Percentiles rank a stretch among this genome's conserved stretches.
Conservation (phyloP, 257 asterid species). For the Lithospermum erythrorhizon region DNA sequence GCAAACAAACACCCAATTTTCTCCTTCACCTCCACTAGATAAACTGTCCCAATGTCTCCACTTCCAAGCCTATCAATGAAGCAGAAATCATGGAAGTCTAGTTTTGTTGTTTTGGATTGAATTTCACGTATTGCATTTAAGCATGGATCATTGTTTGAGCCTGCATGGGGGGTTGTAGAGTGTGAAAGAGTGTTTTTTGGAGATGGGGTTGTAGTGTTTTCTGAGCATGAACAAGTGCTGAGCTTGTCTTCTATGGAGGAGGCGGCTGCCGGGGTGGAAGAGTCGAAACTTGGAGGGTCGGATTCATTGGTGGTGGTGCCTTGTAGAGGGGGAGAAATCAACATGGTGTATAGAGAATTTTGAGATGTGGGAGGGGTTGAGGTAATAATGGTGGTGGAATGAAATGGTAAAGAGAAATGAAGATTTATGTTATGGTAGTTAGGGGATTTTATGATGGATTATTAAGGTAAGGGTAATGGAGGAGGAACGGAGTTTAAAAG, state of each 20-base stretch:
- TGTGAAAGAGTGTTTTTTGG: conserved; percentile 1
- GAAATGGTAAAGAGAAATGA: not conserved
- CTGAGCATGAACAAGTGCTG: conserved; percentile 15
- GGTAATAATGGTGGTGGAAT: conserved; percentile 8
- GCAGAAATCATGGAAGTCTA: conserved; percentile 35
- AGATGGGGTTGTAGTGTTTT: conserved; percentile 1
- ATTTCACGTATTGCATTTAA: conserved; percentile 18
- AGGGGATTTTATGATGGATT: conserved; percentile 7
- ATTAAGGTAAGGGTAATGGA: too few relatives aligned
- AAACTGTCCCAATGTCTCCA: conserved; percentile 70
- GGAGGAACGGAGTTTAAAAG: too few relatives aligned
- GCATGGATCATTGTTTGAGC: conserved; percentile 5
- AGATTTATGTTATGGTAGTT: not conserved
- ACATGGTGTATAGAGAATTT: conserved; percentile 17
- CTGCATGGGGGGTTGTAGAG: conserved; percentile 15
- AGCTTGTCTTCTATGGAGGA: conserved; percentile 8
- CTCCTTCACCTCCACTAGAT: conserved; percentile 57
- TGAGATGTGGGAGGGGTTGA: not conserved
- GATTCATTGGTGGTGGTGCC: conserved; percentile 5
- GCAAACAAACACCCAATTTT: conserved; percentile 43
- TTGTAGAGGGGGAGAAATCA: conserved; percentile 2
- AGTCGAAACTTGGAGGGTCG: conserved; percentile 11
- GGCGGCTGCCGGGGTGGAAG: conserved; percentile 15
- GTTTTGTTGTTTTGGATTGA: conserved; percentile 12
- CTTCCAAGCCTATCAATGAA: conserved; percentile 57